phyloP scores from a whole-genome alignment of 495 filamentous ascomycete species.

The Geoglossum glabrum region DNA sequence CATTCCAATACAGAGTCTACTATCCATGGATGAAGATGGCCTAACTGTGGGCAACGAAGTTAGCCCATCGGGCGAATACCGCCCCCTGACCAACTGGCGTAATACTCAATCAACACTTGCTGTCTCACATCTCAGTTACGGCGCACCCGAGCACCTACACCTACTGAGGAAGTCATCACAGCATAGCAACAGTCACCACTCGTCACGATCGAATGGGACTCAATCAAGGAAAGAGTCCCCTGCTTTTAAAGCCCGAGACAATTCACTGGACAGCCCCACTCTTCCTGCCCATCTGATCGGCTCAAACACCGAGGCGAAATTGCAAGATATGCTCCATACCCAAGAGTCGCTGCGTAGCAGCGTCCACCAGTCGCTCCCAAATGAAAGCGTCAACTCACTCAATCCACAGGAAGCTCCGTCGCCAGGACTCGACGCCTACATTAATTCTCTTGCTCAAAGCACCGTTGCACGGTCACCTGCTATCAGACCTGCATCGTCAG shows the following conservation, averaged over 20 bases:
- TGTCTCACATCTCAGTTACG: slow-evolving; percentile 17
- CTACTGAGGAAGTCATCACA: slow-evolving; percentile 20
- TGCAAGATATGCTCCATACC: slow-evolving; percentile 33
- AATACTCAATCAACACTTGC: slow-evolving; percentile 27
- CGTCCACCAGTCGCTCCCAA: slow-evolving; percentile 24
- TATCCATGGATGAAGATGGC: slow-evolving; percentile 14
- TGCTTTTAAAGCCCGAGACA: not conserved
- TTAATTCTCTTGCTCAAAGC: slow-evolving; percentile 18
- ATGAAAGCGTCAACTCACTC: slow-evolving; percentile 7
- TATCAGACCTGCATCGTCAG: slow-evolving; percentile 16
- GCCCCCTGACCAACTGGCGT: slow-evolving; percentile 19
- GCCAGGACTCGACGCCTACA: slow-evolving; percentile 21
- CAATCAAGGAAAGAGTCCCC: slow-evolving; percentile 5
- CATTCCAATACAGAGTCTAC: slow-evolving; percentile 17
- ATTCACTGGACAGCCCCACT: slow-evolving; percentile 32
- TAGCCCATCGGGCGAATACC: slow-evolving; percentile 7
- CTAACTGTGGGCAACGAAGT: slow-evolving; percentile 5
- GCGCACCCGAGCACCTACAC: not conserved
- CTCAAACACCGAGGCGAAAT: slow-evolving; percentile 25
- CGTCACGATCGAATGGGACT: slow-evolving; percentile 9
- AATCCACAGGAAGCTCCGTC: slow-evolving; percentile 10
- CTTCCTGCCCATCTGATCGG: slow-evolving; percentile 26
- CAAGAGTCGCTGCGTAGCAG: slow-evolving; percentile 30
- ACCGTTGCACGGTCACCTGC: slow-evolving; percentile 19
- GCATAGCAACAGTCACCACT: slow-evolving; percentile 18